Evolutionary conservation across 371 early-diverging fungal species (phyloP).

Genomic region (Apophysomyces trapeziformis): DNA sequence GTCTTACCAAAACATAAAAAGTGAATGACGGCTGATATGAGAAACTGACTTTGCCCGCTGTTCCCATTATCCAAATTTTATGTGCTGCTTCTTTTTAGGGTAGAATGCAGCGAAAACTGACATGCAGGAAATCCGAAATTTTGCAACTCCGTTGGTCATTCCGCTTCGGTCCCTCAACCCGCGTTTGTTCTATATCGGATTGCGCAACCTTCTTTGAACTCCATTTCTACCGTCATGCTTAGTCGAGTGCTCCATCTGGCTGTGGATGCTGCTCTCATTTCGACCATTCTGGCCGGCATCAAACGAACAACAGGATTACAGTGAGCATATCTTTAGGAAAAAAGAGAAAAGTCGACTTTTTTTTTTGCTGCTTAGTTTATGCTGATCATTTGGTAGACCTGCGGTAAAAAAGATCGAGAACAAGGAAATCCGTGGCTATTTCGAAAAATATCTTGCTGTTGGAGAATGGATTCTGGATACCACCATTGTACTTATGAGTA

Average conservation of each 20-base stretch:
- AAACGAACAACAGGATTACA: conserved; percentile 70
- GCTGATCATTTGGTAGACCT: conserved; percentile 37
- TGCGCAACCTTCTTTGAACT: too few species aligned
- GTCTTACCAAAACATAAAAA: too few species aligned
- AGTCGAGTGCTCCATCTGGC: conserved; percentile 67
- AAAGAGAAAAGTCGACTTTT: not conserved
- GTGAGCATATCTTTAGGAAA: conserved; percentile 35
- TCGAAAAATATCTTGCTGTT: conserved; percentile 65
- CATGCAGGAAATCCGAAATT: too few species aligned
- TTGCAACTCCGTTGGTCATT: too few species aligned
- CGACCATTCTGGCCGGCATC: conserved; percentile 78
- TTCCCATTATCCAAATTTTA: too few species aligned
- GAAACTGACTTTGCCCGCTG: too few species aligned
- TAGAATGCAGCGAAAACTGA: too few species aligned
- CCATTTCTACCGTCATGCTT: conserved; percentile 25
- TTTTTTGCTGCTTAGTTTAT: not conserved
- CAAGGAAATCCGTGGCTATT: conserved; percentile 53
- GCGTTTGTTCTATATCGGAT: too few species aligned
- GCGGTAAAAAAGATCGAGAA: conserved; percentile 61
- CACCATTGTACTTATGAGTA: conserved; percentile 56
- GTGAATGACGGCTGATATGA: too few species aligned
- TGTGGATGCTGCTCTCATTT: conserved; percentile 72
- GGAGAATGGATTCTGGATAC: conserved; percentile 74
- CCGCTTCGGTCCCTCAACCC: too few species aligned
- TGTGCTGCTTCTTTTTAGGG: too few species aligned